Percentiles rank a stretch among this genome's conserved stretches.
phyloP scores from a whole-genome alignment of 2,329 filamentous ascomycete genomes.

The Alternaria sp. region DNA sequence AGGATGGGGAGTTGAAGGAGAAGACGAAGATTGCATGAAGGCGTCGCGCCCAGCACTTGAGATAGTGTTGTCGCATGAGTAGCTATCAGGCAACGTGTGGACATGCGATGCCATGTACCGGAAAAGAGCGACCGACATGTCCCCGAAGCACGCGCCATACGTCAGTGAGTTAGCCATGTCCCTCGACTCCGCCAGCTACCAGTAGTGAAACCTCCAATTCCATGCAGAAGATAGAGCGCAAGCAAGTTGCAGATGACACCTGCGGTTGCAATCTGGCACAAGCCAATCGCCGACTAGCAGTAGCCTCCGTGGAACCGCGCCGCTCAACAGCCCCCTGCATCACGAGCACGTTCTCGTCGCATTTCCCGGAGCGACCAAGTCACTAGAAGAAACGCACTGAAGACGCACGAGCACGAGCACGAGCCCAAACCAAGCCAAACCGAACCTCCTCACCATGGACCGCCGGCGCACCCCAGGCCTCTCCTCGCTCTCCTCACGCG shows the following conservation, averaged over 20 bases:
- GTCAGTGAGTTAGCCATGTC: slow-evolving; percentile 24
- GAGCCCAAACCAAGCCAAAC: not conserved
- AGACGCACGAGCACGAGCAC: not conserved
- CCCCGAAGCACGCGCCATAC: slow-evolving; percentile 25
- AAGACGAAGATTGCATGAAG: not conserved
- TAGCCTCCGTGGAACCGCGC: slow-evolving; percentile 3
- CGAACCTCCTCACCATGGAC: slow-evolving; percentile 47
- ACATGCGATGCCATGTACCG: slow-evolving; percentile 19
- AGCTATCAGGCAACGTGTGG: slow-evolving; percentile 25
- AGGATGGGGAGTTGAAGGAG: not conserved
- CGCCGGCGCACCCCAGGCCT: slow-evolving; percentile 84
- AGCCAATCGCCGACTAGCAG: not conserved
- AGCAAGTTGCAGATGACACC: not conserved
- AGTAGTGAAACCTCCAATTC: not conserved
- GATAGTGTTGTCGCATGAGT: slow-evolving; percentile 12
- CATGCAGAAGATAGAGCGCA: not conserved
- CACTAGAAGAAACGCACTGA: not conserved
- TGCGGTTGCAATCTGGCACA: not conserved
- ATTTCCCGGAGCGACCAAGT: slow-evolving; percentile 1
- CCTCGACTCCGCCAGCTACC: slow-evolving; percentile 1
- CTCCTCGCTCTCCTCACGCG: slow-evolving; percentile 68
- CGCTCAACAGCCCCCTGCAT: slow-evolving; percentile 6
- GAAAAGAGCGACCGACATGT: slow-evolving; percentile 27
- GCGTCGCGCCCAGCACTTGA: slow-evolving; percentile 2
- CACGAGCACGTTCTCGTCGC: not conserved